A percentile compares a stretch with the other conserved stretches of the same genome.
Conservation (phyloP, 345 rosid species). For the Rhodomyrtus tomentosa region DNA sequence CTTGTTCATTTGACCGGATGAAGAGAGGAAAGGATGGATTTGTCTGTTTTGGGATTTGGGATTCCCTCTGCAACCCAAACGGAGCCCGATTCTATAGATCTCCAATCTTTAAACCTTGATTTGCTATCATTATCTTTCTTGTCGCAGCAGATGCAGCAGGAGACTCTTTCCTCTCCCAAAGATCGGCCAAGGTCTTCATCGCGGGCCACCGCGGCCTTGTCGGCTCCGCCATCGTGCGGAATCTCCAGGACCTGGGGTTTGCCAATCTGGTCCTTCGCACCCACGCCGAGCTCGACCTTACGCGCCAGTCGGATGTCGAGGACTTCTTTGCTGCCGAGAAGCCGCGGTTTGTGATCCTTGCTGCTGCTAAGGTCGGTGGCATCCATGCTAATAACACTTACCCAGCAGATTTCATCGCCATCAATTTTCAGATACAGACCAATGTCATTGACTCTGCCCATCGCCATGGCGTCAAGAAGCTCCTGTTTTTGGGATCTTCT, state of each 20-base stretch:
- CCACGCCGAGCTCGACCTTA: slow-evolving; percentile 79
- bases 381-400: slow-evolving; percentile 94
- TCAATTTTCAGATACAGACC: slow-evolving; percentile 94
- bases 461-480: slow-evolving; percentile 51
- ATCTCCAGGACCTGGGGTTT: slow-evolving; percentile 47
- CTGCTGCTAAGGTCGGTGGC: slow-evolving; percentile 96
- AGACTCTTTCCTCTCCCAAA: slow-evolving; percentile 43
- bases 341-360: slow-evolving; percentile 63
- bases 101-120: neutral
- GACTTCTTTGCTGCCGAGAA: slow-evolving; percentile 55
- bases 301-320: slow-evolving; percentile 70
- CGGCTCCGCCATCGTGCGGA: slow-evolving; percentile 83
- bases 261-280: slow-evolving; percentile 56
- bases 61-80: neutral
- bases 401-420: slow-evolving; percentile 87
- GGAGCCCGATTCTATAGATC: neutral
- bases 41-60: neutral
- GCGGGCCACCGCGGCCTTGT: slow-evolving; percentile 96
- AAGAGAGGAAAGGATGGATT: neutral
- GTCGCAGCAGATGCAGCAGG: neutral
- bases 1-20: neutral
- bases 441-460: slow-evolving; percentile 78
- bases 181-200: slow-evolving; percentile 75
- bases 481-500: slow-evolving; percentile 85
- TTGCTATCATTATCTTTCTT: neutral